These are phyloP conservation scores for Cyberlindnera japonica DNA, from an alignment of 805 yeast genomes.

Conservation along the genomic window DNA sequence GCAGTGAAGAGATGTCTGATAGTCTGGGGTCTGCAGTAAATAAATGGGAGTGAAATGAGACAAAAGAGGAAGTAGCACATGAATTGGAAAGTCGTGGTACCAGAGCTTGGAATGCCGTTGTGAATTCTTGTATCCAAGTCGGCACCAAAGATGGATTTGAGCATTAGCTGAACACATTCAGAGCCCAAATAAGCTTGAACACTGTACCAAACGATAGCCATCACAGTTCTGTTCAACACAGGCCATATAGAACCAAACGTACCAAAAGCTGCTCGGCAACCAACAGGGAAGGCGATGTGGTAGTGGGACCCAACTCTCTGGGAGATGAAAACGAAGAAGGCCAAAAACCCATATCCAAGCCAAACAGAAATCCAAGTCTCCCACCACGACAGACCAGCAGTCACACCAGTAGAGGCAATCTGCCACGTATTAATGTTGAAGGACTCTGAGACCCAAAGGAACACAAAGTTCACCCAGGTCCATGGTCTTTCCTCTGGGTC, in stretches of 20 bases:
- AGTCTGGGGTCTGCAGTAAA: conserved; percentile 78
- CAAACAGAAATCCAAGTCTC: conserved; percentile 86
- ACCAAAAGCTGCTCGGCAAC: conserved; percentile 80
- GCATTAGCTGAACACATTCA: conserved; percentile 74
- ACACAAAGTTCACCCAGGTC: conserved; percentile 78
- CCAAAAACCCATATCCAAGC: conserved; percentile 75
- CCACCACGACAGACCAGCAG: conserved; percentile 84
- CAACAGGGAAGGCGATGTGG: conserved; percentile 82
- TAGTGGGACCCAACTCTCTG: conserved; percentile 79
- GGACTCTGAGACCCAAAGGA: conserved; percentile 86
- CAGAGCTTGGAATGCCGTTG: conserved; percentile 53
- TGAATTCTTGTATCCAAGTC: conserved; percentile 59
- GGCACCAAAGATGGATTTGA: conserved; percentile 70
- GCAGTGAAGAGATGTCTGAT: conserved; percentile 81
- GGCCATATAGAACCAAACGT: conserved; percentile 88
- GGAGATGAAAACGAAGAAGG: conserved; percentile 61
- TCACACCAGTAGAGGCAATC: conserved; percentile 83
- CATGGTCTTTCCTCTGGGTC: conserved; percentile 73
- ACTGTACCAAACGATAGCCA: conserved; percentile 86
- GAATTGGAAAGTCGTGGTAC: conserved; percentile 69
- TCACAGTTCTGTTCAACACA: conserved; percentile 78
- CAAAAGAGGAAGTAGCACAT: conserved; percentile 79
- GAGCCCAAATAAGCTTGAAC: conserved; percentile 87
- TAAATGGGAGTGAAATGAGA: conserved; percentile 72
- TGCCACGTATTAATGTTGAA: conserved; percentile 90